Evolutionary conservation across 768 basidiomycete species (phyloP).

Genomic region (Ramaria rubella): DNA sequence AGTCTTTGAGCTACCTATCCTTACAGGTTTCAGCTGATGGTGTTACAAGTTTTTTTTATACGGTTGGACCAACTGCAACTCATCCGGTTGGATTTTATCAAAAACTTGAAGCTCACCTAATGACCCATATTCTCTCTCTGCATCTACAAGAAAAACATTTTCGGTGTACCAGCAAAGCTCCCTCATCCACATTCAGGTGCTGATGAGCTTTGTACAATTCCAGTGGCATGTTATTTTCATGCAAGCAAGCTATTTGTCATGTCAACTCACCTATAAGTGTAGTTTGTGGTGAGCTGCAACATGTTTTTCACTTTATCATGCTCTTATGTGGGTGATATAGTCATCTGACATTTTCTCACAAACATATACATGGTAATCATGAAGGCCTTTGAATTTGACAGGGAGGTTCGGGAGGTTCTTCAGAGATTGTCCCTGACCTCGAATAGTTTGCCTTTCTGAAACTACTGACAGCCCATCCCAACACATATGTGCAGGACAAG

Average conservation of each 20-base stretch:
- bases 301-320: background rate
- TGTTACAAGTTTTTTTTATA: slow-evolving; percentile 3
- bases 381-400: too few relatives aligned
- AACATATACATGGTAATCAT: too few relatives aligned
- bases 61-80: background rate
- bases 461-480: too few relatives aligned
- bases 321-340: too few relatives aligned
- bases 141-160: slow-evolving; percentile 8
- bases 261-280: background rate
- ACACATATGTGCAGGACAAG: too few relatives aligned
- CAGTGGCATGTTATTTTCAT: background rate
- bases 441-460: too few relatives aligned
- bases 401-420: too few relatives aligned
- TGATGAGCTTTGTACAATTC: background rate
- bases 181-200: too few relatives aligned
- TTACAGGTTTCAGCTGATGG: background rate
- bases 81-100: slow-evolving; percentile 1
- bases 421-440: too few relatives aligned
- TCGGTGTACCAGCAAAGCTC: background rate
- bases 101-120: slow-evolving; percentile 5
- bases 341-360: too few relatives aligned
- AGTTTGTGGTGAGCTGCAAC: background rate
- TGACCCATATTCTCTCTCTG: slow-evolving; percentile 7
- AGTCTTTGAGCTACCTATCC: background rate
- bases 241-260: background rate